Conservation (phyloP, 1,139 yeast genomes). For the Suhomyces bribrorum region DNA sequence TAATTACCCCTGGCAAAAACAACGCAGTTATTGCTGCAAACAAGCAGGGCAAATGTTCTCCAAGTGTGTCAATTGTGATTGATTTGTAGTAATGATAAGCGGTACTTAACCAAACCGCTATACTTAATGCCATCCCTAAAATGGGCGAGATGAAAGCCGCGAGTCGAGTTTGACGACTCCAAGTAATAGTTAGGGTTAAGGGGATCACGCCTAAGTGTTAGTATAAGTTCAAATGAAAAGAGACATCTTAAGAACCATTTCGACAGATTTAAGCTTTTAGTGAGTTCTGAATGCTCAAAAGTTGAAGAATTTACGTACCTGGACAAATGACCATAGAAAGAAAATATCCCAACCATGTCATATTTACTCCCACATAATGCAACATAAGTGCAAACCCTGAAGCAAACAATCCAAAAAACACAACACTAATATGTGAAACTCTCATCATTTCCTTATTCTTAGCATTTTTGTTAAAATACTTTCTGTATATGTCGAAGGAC, state of each 20-base stretch:
- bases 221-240: too few species aligned
- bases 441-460: slow-evolving; percentile 27
- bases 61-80: slow-evolving; percentile 21
- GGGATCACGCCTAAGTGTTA: slow-evolving; percentile 26
- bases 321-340: slow-evolving; percentile 37
- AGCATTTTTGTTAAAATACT: slow-evolving; percentile 29
- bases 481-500: slow-evolving; percentile 34
- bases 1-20: slow-evolving; percentile 32
- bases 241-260: too few species aligned
- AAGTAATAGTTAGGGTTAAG: slow-evolving; percentile 33
- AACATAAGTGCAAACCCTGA: slow-evolving; percentile 34
- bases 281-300: too few species aligned
- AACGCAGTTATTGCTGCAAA: slow-evolving; percentile 28
- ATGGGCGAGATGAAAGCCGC: slow-evolving; percentile 32
- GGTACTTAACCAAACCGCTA: slow-evolving; percentile 28
- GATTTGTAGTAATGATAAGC: slow-evolving; percentile 27
- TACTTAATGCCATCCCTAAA: slow-evolving; percentile 24
- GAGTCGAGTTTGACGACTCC: slow-evolving; percentile 32
- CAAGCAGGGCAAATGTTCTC: slow-evolving; percentile 12
- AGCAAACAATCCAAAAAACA: slow-evolving; percentile 30
- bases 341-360: slow-evolving; percentile 41
- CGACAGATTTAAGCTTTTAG: too few species aligned
- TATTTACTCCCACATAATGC: slow-evolving; percentile 32
- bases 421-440: slow-evolving; percentile 31
- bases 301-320: too few species aligned